Evolutionary conservation across 345 rosid species (phyloP), one percentile per base, ranked within the genome.

Genomic region (Acer negundo): DNA sequence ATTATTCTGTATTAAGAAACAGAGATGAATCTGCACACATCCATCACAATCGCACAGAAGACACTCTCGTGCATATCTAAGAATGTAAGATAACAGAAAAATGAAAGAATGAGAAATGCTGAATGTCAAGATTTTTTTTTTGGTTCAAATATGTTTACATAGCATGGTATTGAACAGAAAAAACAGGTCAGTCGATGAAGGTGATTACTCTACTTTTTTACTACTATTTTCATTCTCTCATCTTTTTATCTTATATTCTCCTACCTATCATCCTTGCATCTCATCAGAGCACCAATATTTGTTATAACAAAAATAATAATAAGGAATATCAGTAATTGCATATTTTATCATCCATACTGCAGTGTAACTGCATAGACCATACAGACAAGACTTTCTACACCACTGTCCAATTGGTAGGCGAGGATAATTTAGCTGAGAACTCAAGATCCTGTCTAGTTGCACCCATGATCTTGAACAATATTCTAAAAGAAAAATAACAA

Each of bases 161-260:
- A 67, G 7, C 24, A 20, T 68, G 71, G 71, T 44, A 68, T 24
- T 44, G 40, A 49, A 68, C 47, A 49, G 55, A 19, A 68, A 20
- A 51, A 22, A 16, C 55, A 67, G 19, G 71, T 67, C 12, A 11
- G 53, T 67, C 13, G 28, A 67, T 40, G 4, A 19, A 19, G 49
- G 31, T 67, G 28, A 67, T 20, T 40, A 8, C 53, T 23, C 12
- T 42, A 67, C 19, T 22, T 67, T 49, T 42, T n/a, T 20, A 17
- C 55, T 3, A 42, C 53, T 20, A 22, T 9, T 67, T 16, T 67
- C 1, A 2, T 51, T 67, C 26, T 13, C 71, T 44, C 16, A 20
- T 44, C 12, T 20, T 26, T 42, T 67, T 20, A 67, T 42, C 17
- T 10, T 10, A 10, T 20, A 1, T n/a, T 20, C 71, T 44, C 51